phyloP scores from a whole-genome alignment of 257 asterid species.

The Lithospermum erythrorhizon region DNA sequence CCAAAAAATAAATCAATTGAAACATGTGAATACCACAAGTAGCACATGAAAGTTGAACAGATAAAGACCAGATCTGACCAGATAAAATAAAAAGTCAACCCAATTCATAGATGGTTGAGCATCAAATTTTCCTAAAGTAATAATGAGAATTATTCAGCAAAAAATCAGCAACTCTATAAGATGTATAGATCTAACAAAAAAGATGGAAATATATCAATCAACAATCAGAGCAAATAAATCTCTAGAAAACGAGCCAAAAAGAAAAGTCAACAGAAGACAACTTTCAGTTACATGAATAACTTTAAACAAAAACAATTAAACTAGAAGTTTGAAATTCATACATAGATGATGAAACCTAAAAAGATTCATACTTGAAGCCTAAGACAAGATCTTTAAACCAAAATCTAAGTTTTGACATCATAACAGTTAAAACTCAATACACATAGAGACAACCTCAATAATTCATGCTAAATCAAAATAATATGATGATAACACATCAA shows the following conservation, averaged over 20 bases:
- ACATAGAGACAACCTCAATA: too few species aligned
- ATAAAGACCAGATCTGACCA: conserved; percentile 21
- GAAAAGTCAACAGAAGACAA: not conserved
- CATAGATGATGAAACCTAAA: not conserved
- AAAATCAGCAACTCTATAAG: conserved; percentile 7
- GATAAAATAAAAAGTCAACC: conserved; percentile 3
- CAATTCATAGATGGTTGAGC: not conserved
- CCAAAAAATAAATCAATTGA: not conserved
- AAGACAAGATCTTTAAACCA: conserved; percentile 8
- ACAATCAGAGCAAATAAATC: not conserved
- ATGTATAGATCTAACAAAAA: conserved; percentile 17
- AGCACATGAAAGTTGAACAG: conserved; percentile 18
- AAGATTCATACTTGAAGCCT: conserved; percentile 5
- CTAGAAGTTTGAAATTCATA: not conserved
- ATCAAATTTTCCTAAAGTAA: too few species aligned
- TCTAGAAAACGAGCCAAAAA: not conserved
- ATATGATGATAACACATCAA: not conserved
- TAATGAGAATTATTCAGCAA: conserved; percentile 1
- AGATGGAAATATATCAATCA: conserved; percentile 1
- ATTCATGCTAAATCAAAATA: not conserved
- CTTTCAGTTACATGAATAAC: not conserved
- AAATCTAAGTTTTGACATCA: too few species aligned
- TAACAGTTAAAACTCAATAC: too few species aligned
- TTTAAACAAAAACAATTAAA: not conserved
- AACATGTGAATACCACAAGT: conserved; percentile 18